Conservation (phyloP, 345 rosid genomes). For the Mangifera indica region DNA sequence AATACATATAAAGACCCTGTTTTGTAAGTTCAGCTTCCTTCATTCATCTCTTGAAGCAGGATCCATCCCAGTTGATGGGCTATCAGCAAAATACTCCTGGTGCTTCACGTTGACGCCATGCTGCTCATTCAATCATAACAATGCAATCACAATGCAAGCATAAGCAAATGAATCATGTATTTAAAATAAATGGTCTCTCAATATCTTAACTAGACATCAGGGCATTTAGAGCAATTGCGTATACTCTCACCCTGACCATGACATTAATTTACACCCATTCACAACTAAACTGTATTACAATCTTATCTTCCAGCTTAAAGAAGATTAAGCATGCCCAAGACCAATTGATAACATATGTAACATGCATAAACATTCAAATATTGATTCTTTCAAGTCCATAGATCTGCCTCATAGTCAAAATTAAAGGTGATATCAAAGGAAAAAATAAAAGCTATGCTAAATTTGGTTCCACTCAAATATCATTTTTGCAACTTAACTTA, state of each 20-base stretch:
- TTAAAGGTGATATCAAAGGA: no score
- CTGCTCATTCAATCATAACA: constrained; percentile 42
- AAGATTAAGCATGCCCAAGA: no score
- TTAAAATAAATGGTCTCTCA: neutral
- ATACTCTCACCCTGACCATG: neutral
- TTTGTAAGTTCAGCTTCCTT: neutral
- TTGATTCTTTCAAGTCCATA: no score
- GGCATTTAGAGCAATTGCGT: neutral
- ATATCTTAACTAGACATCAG: neutral
- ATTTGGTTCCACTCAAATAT: no score
- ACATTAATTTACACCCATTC: neutral
- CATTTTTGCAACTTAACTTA: no score
- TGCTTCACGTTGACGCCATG: constrained; percentile 88
- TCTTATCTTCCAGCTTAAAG: no score
- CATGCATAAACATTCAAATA: no score
- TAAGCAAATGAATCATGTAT: neutral
- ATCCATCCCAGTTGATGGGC: constrained; percentile 63
- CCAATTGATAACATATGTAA: neutral
- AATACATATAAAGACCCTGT: neutral
- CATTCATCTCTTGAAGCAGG: constrained; percentile 37
- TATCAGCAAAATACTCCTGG: constrained; percentile 89
- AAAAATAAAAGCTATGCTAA: no score
- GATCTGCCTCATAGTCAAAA: no score
- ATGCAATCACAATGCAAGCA: neutral
- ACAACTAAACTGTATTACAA: no score